phyloP scores from a whole-genome alignment of 2,329 filamentous ascomycete genomes.

The Pseudogymnoascus sp. region DNA sequence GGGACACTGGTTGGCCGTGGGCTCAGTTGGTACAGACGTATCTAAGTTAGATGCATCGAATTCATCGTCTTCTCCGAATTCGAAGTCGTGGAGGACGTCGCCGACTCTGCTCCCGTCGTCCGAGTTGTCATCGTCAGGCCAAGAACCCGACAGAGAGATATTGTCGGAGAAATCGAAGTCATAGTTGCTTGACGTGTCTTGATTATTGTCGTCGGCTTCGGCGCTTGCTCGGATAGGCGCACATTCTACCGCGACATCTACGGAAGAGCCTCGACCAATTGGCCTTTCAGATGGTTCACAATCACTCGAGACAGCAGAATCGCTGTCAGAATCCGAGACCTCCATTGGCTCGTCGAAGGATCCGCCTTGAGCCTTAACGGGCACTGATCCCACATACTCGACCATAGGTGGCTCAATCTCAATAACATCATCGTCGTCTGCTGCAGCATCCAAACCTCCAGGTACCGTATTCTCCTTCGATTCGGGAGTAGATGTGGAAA shows the following conservation, averaged over 20 bases:
- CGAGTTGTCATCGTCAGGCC: not conserved
- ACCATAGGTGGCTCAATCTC: not conserved
- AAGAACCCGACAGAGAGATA: not conserved
- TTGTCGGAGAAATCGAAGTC: not conserved
- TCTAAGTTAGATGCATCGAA: not conserved
- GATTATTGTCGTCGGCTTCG: not conserved
- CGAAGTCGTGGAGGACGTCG: no score
- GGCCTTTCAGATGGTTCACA: not conserved
- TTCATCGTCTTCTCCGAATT: no score
- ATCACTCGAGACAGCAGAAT: constrained; percentile 4
- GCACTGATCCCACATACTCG: not conserved
- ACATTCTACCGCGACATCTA: not conserved
- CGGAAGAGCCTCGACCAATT: not conserved
- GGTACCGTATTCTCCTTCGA: not conserved
- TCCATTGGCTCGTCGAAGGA: not conserved
- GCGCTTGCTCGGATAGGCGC: not conserved
- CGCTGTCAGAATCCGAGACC: not conserved
- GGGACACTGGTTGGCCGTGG: not conserved
- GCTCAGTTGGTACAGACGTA: not conserved
- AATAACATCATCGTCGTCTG: not conserved
- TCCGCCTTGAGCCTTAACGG: not conserved
- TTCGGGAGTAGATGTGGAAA: not conserved
- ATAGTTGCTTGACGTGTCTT: not conserved
- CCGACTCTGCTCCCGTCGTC: not conserved
- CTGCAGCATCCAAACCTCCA: not conserved